These are phyloP conservation scores for Dryas octopetala DNA, from an alignment of 306 rosid genomes.

Conservation along the genomic window DNA sequence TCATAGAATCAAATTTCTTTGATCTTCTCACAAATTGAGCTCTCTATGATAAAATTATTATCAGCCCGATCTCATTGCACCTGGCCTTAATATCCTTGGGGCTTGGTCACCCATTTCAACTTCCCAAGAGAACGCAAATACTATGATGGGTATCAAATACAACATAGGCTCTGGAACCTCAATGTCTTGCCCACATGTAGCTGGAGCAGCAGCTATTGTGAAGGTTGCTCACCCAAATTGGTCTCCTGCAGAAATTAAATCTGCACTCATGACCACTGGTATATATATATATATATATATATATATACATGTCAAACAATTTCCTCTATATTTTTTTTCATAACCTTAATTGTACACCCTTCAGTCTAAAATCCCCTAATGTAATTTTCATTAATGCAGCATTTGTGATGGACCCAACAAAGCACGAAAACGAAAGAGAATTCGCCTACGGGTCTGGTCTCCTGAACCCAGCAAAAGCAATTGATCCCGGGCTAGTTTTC, in stretches of 20 bases:
- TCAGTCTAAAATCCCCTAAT: no score
- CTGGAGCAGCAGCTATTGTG: conserved; percentile 33
- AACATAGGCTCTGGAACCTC: conserved; percentile 29
- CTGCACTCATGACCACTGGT: conserved; percentile 42
- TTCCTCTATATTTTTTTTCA: not conserved
- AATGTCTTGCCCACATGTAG: conserved; percentile 33
- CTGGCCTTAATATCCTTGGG: conserved; percentile 23
- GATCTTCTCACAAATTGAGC: conserved; percentile 3
- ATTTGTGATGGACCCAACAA: conserved; percentile 7
- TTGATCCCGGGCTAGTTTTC: conserved; percentile 31
- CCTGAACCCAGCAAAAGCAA: conserved; percentile 29
- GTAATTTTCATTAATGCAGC: conserved; percentile 7
- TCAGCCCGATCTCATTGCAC: conserved; percentile 30
- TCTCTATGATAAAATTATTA: not conserved
- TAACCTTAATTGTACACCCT: not conserved
- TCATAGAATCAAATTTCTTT: not conserved
- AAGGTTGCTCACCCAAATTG: conserved; percentile 34
- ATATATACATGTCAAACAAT: not conserved
- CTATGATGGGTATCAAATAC: conserved; percentile 6
- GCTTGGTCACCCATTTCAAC: conserved; percentile 21
- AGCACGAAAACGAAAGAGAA: conserved; percentile 20
- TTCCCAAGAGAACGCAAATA: not conserved
- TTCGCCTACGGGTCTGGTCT: conserved; percentile 28
- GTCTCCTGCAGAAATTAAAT: conserved; percentile 44
- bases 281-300: conserved; percentile 28